phyloP scores from a whole-genome alignment of 306 rosid genomes.

The Fragaria ananassa region DNA sequence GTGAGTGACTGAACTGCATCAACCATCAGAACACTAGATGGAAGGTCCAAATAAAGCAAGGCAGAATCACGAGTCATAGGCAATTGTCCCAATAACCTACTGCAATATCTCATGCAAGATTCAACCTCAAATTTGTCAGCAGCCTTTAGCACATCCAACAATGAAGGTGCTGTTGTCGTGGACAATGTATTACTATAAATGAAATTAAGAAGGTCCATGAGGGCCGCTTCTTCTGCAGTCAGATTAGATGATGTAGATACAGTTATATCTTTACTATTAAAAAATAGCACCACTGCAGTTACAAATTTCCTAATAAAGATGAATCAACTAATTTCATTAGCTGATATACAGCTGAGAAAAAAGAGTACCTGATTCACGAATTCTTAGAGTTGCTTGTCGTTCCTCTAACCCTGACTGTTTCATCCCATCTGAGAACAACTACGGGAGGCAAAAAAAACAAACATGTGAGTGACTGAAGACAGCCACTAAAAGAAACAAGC shows the following conservation, averaged over 20 bases:
- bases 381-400: slow-evolving; percentile 38
- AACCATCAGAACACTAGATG: slow-evolving; percentile 36
- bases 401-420: slow-evolving; percentile 40
- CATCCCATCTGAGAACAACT: slow-evolving; percentile 49
- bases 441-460: slow-evolving; percentile 8
- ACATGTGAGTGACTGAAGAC: slow-evolving; percentile 6
- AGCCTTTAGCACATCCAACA: slow-evolving; percentile 50
- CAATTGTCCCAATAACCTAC: slow-evolving; percentile 29
- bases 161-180: slow-evolving; percentile 20
- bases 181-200: slow-evolving; percentile 44
- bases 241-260: slow-evolving; percentile 4
- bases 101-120: slow-evolving; percentile 50
- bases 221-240: slow-evolving; percentile 53
- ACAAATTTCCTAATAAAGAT: background rate
- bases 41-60: slow-evolving; percentile 51
- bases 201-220: slow-evolving; percentile 53
- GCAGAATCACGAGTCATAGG: slow-evolving; percentile 53
- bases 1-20: slow-evolving; percentile 51
- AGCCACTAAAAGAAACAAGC: slow-evolving; percentile 14
- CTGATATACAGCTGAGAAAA: background rate
- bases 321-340: background rate
- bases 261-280: background rate
- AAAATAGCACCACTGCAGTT: background rate
- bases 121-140: slow-evolving; percentile 57
- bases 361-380: slow-evolving; percentile 45